These are phyloP conservation scores for Sequoiadendron giganteum DNA, from an alignment of 75 land plant genomes.

Conservation along the genomic window DNA sequence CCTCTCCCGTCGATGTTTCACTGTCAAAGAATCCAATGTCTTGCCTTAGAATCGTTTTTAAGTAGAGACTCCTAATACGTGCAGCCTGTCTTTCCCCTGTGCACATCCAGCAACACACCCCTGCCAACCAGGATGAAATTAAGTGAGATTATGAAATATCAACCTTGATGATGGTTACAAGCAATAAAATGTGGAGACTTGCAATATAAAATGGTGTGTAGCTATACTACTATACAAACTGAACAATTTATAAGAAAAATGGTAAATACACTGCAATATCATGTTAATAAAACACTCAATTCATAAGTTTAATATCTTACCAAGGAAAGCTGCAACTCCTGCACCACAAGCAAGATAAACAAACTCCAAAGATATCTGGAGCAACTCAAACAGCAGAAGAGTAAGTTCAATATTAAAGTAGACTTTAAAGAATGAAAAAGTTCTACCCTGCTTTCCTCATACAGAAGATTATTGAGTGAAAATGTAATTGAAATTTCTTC, in stretches of 20 bases:
- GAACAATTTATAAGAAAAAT: neutral
- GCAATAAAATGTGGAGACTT: neutral
- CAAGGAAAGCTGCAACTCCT: conserved; percentile 52
- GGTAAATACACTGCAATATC: neutral
- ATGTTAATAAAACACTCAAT: neutral
- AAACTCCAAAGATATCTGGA: conserved; percentile 51
- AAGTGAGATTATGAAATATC: neutral
- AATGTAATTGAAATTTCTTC: neutral
- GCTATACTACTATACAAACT: neutral
- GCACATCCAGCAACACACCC: conserved; percentile 80
- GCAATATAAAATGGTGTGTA: neutral
- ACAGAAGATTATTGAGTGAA: neutral
- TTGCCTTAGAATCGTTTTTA: conserved; percentile 72
- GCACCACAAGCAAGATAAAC: conserved; percentile 61
- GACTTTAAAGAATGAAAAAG: neutral
- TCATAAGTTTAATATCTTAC: conserved; percentile 34
- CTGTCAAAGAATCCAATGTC: conserved; percentile 81
- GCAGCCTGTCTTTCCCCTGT: conserved; percentile 80
- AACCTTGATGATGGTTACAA: neutral
- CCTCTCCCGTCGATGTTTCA: conserved; percentile 88
- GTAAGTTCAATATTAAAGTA: neutral
- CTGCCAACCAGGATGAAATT: conserved; percentile 24
- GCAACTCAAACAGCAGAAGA: neutral
- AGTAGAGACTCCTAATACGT: conserved; percentile 63
- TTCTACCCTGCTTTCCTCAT: neutral